A percentile compares a stretch with the other conserved stretches of the same genome.
Evolutionary conservation across 345 rosid species (phyloP).

Genomic region (Clausena lansium): DNA sequence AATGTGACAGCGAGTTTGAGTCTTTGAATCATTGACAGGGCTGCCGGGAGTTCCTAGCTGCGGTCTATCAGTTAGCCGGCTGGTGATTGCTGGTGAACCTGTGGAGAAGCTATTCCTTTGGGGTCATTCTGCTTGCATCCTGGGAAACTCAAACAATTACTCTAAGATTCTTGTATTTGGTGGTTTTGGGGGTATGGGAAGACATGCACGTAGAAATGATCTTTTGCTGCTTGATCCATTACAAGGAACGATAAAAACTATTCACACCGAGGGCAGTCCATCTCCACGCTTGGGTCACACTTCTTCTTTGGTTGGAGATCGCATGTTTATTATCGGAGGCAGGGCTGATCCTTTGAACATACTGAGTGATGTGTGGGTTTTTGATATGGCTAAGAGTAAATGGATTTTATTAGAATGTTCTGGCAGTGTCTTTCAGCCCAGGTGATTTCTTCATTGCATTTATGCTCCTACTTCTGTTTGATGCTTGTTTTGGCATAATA

Average conservation of each 20-base stretch:
- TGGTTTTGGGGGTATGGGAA: slow-evolving; percentile 93
- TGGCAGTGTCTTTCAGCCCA: slow-evolving; percentile 59
- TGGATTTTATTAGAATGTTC: slow-evolving; percentile 61
- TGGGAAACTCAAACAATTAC: slow-evolving; percentile 27
- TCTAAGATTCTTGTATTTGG: slow-evolving; percentile 61
- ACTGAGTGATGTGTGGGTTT: slow-evolving; percentile 73
- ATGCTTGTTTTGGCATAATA: not conserved
- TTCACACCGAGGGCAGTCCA: slow-evolving; percentile 44
- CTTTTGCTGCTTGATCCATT: slow-evolving; percentile 60
- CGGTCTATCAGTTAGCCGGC: slow-evolving; percentile 35
- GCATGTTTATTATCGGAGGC: slow-evolving; percentile 79
- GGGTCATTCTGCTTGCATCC: slow-evolving; percentile 77
- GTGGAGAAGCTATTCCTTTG: slow-evolving; percentile 80
- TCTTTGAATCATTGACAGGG: slow-evolving; percentile 83
- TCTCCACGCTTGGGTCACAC: slow-evolving; percentile 85
- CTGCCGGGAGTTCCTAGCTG: slow-evolving; percentile 28
- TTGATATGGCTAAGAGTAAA: slow-evolving; percentile 40
- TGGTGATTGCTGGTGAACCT: slow-evolving; percentile 56
- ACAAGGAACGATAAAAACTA: slow-evolving; percentile 40
- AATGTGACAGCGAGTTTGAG: slow-evolving; percentile 63
- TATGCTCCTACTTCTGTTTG: not conserved
- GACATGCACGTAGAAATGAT: slow-evolving; percentile 84
- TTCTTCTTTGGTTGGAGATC: slow-evolving; percentile 62
- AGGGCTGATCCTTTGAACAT: slow-evolving; percentile 74
- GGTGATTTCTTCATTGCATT: slow-evolving; percentile 39